Base-by-base conservation (phyloP, 78 protist species). In the Isochrysis galbana region DNA sequence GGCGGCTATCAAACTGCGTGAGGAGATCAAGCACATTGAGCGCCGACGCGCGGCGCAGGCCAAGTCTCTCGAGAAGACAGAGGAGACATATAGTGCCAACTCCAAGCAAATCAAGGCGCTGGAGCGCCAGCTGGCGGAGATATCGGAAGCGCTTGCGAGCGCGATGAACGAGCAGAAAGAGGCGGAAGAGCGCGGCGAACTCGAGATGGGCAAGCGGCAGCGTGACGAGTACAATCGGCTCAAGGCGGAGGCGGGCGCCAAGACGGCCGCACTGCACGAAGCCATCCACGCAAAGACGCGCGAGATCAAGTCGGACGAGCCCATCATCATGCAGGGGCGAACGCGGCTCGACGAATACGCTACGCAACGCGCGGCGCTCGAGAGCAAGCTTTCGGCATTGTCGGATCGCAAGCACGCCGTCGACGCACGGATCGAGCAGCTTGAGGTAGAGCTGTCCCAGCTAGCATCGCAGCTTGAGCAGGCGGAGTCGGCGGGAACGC, bases 181-280 rank as follows among this genome's bases (percentile, higher is more conserved):
- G n/a, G 69, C 80, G n/a, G 80, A n/a, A 19, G 39, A 0, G 77
- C n/a, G 0, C 4, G 87, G 42, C 55, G n/a, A 36, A 36, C 10
- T 26, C 34, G 34, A 42, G 67, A 4, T 26, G 39, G 67, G 21
- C n/a, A 14, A n/a, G 47, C 0, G 25, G 67, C 92, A 42, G 38
- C 91, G 42, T 29, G 84, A 26, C 23, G 94, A 91, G n/a, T 70
- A 70, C 80, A 32, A 14, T 2, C 80, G 41, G 10, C 48, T 45
- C 11, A 44, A 39, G 48, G 29, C 82, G 26, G 55, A n/a, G 48
- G 46, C 34, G 86, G 86, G 86, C 46, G 47, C 86, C 17, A 39
- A 77, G 86, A 39, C 86, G 47, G 86, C 86, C 36, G 44, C 47
- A 22, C 3, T 39, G 86, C 47, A 21, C 11, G 86, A 77, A n/a